phyloP scores from a whole-genome alignment of 2,329 filamentous ascomycete species.

The Alternaria sp. region DNA sequence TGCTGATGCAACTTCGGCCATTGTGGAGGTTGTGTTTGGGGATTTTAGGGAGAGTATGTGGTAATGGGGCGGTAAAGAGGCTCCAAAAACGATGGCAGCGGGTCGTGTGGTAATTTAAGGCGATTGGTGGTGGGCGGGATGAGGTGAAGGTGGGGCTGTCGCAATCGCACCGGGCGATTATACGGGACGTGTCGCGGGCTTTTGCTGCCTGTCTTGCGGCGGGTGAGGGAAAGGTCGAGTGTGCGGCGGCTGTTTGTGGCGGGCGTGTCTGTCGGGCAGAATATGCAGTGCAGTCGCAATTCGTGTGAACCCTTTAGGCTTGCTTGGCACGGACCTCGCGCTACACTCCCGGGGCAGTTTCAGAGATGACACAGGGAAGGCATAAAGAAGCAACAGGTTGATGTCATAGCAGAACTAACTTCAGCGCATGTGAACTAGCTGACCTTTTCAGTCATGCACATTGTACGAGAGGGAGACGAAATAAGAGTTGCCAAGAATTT shows the following conservation, averaged over 20 bases:
- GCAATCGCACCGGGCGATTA: conserved; percentile 45
- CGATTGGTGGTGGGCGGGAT: conserved; percentile 22
- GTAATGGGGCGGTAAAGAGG: conserved; percentile 1
- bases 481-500: background rate
- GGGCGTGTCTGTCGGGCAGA: conserved; percentile 28
- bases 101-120: conserved; percentile 21
- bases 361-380: conserved; percentile 8
- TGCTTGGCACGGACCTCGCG: conserved; percentile 11
- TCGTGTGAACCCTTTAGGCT: conserved; percentile 21
- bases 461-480: background rate
- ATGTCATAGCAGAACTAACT: conserved; percentile 66
- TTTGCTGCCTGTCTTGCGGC: conserved; percentile 16
- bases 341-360: conserved; percentile 20
- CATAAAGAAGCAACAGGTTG: conserved; percentile 13
- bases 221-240: conserved; percentile 17
- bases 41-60: background rate
- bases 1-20: conserved; percentile 47
- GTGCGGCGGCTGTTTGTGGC: conserved; percentile 19
- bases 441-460: background rate
- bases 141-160: conserved; percentile 26
- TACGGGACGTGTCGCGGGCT: conserved; percentile 30
- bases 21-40: conserved; percentile 23
- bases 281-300: conserved; percentile 32
- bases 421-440: conserved; percentile 44
- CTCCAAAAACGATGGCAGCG: conserved; percentile 8